These are phyloP conservation scores for Fusarium sp. DNA, from an alignment of 2,329 filamentous ascomycete species.

Conservation along the genomic window DNA sequence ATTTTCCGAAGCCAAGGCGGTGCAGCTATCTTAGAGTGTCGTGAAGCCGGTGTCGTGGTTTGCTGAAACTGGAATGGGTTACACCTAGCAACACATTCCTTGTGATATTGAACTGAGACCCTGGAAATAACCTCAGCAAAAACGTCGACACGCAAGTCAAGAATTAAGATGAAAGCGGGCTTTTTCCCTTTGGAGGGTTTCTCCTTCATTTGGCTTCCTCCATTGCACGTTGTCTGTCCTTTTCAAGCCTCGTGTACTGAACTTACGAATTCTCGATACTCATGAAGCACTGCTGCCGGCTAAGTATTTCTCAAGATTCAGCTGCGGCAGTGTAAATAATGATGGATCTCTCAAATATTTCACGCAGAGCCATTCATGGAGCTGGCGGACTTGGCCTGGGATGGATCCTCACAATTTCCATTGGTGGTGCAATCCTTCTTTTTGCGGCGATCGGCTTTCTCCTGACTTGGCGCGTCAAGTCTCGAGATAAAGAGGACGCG, in stretches of 20 bases:
- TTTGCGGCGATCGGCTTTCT: conserved; percentile 55
- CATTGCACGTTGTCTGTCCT: conserved; percentile 31
- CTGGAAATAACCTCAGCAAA: conserved; percentile 41
- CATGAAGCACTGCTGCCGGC: conserved; percentile 14
- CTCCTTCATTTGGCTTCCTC: conserved; percentile 24
- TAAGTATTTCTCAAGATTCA: conserved; percentile 1
- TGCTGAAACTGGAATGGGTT: conserved; percentile 48
- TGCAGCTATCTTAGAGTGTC: conserved; percentile 17
- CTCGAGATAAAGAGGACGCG: conserved; percentile 26
- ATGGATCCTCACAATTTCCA: conserved; percentile 56
- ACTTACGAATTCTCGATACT: background rate
- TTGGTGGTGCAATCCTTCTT: conserved; percentile 58
- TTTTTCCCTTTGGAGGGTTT: conserved; percentile 19
- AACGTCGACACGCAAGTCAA: conserved; percentile 4
- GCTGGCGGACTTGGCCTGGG: conserved; percentile 45
- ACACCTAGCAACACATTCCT: conserved; percentile 54
- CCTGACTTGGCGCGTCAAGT: conserved; percentile 51
- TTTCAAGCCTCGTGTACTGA: conserved; percentile 15
- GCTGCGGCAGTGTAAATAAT: conserved; percentile 22
- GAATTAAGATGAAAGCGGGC: conserved; percentile 37
- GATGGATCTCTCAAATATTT: conserved; percentile 13
- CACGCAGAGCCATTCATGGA: conserved; percentile 9
- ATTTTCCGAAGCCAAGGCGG: background rate
- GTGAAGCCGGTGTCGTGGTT: conserved; percentile 21
- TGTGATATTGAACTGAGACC: conserved; percentile 44